phyloP scores from a whole-genome alignment of 164 flowering plant species.

The Sedum album region DNA sequence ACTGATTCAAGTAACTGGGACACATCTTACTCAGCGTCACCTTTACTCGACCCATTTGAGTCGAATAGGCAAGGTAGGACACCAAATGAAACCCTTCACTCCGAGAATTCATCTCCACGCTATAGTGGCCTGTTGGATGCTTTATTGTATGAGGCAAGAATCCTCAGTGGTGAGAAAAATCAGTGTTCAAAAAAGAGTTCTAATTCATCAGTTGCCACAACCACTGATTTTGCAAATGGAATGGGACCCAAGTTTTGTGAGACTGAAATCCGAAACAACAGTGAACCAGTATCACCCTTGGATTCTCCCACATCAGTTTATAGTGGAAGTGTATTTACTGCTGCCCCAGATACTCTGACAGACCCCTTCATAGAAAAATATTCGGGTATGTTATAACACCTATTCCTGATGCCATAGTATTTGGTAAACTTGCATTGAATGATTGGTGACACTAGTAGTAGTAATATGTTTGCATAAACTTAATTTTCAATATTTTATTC shows the following conservation, averaged over 20 bases:
- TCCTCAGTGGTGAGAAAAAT: constrained; percentile 31
- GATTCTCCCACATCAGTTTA: constrained; percentile 56
- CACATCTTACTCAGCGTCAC: constrained; percentile 4
- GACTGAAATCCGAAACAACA: constrained; percentile 35
- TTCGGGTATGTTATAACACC: constrained; percentile 33
- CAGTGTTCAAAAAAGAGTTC: constrained; percentile 41
- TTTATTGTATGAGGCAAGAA: constrained; percentile 43
- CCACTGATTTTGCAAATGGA: constrained; percentile 29
- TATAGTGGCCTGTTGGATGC: constrained; percentile 70
- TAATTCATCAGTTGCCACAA: constrained; percentile 32
- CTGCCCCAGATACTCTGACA: constrained; percentile 36
- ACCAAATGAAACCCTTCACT: constrained; percentile 22
- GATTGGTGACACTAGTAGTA: neutral
- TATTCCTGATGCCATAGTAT: neutral
- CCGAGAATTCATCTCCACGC: constrained; percentile 40
- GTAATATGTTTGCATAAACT: neutral
- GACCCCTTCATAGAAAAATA: constrained; percentile 30
- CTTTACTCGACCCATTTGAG: constrained; percentile 42
- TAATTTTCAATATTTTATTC: neutral
- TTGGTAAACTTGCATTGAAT: neutral
- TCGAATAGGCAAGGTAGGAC: constrained; percentile 39
- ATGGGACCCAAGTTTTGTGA: constrained; percentile 26
- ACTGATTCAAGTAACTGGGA: constrained; percentile 14
- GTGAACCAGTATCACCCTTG: constrained; percentile 52
- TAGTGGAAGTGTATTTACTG: constrained; percentile 42